Evolutionary conservation across 148 eudicot genomes (phyloP), one percentile per base, ranked within the genome.

Genomic region (Heliamphora exappendiculata): DNA sequence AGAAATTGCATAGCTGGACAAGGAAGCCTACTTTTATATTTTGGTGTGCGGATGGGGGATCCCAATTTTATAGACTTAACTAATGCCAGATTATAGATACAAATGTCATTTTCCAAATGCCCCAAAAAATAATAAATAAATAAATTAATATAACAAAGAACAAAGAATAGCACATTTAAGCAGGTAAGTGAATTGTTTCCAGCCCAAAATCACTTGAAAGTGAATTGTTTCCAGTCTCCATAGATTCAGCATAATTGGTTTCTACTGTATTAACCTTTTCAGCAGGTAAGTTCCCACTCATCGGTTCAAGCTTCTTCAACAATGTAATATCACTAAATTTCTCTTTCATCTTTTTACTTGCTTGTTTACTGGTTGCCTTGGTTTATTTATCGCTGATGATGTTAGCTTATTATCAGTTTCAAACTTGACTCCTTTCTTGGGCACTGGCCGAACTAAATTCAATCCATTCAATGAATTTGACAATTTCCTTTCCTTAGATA

Each of bases 381-480:
- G 85, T 80, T 79, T 88, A 77, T 82, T 87, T 8, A 80, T 55
- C 33, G 74, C 76, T 17, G 84, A 57, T 77, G 82, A 44, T 51
- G 75, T 70, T 7, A 86, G 80, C 78, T 82, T 81, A 59, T 78
- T 83, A 59, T 78, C 82, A 71, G 64, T 80, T 80, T 92, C 92
- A 76, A 91, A 94, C 78, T 84, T 82, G 50, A 87, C 82, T 72
- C 97, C 97, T 75, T 84, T 85, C 79, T 86, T 90, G 7, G 92
- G 96, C 45, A 88, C 88, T 19, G 98, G 97, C 47, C 90, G 85
- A 51, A 86, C 89, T 83, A 92, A 86, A 74, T 88, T 89, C 81
- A 94, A 78, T 70, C 88, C 97, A 54, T 76, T 77, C 26, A 53
- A 22, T 10, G 85, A 77, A 72, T 79, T 14, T n/a, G 63, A 72